phyloP scores from a whole-genome alignment of 306 rosid genomes.

The Trifolium pratense region DNA sequence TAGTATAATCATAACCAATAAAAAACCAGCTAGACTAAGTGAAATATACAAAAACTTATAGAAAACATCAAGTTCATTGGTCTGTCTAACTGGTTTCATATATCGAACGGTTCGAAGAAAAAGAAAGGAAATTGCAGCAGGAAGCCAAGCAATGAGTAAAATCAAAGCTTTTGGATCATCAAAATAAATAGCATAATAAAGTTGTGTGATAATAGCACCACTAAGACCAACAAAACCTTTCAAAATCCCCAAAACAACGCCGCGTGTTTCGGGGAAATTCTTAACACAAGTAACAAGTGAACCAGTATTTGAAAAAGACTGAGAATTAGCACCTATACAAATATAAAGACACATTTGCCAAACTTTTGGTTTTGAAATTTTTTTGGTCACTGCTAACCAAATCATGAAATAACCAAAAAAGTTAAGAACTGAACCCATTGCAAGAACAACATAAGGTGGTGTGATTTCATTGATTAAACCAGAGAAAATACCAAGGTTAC shows the following conservation, averaged over 20 bases:
- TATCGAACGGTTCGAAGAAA: slow-evolving; percentile 61
- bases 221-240: slow-evolving; percentile 76
- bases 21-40: slow-evolving; percentile 66
- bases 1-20: slow-evolving; percentile 56
- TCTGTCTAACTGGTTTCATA: slow-evolving; percentile 46
- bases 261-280: slow-evolving; percentile 72
- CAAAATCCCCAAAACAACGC: slow-evolving; percentile 65
- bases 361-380: slow-evolving; percentile 49
- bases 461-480: slow-evolving; percentile 83
- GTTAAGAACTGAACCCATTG: slow-evolving; percentile 61
- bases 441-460: slow-evolving; percentile 65
- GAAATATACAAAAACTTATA: slow-evolving; percentile 67
- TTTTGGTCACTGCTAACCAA: slow-evolving; percentile 60
- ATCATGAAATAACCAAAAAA: slow-evolving; percentile 85
- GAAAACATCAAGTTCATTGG: slow-evolving; percentile 59
- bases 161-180: slow-evolving; percentile 55
- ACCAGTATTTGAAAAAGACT: slow-evolving; percentile 76
- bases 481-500: slow-evolving; percentile 70
- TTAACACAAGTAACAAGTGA: slow-evolving; percentile 73
- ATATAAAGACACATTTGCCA: slow-evolving; percentile 83
- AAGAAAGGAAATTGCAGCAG: slow-evolving; percentile 59
- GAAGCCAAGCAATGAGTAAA: slow-evolving; percentile 75
- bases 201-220: slow-evolving; percentile 72
- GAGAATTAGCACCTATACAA: slow-evolving; percentile 70
- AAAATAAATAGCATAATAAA: slow-evolving; percentile 65